Evolutionary conservation across 345 rosid species (phyloP).

Genomic region (Salix brachista): DNA sequence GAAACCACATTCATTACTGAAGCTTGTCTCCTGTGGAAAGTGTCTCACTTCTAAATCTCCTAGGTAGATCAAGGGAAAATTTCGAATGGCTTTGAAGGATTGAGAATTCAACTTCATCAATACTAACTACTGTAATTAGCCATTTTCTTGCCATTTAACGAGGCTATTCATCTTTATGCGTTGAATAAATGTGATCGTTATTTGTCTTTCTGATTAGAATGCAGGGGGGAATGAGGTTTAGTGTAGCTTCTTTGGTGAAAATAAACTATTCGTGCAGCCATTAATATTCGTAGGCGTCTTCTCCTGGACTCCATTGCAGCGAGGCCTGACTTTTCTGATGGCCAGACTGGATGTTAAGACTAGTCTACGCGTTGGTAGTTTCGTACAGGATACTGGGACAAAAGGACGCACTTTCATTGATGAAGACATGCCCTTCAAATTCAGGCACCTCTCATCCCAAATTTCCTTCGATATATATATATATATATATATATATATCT

Average conservation of each 20-base stretch:
- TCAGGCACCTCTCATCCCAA: too few species aligned
- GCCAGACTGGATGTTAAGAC: background rate
- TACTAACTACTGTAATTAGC: conserved; percentile 37
- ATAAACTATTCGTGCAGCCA: background rate
- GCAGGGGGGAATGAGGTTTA: background rate
- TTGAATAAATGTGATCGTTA: conserved; percentile 22
- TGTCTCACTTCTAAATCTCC: conserved; percentile 60
- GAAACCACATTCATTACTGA: conserved; percentile 60
- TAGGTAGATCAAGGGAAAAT: conserved; percentile 32
- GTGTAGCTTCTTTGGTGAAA: conserved; percentile 1
- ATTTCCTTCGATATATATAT: too few species aligned
- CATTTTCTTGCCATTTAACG: conserved; percentile 31
- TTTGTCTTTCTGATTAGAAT: conserved; percentile 7
- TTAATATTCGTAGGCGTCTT: background rate
- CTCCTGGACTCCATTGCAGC: background rate
- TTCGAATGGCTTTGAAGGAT: conserved; percentile 15
- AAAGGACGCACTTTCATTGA: background rate
- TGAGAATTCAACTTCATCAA: background rate
- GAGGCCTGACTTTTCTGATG: background rate
- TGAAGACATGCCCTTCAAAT: too few species aligned
- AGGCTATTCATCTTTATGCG: conserved; percentile 9
- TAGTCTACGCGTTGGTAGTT: background rate
- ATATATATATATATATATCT: too few species aligned
- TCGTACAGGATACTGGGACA: background rate
- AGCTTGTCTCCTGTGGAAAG: conserved; percentile 67